Evolutionary conservation across 129 eudicot genomes (phyloP), one percentile per base, ranked within the genome.

Genomic region (Kitagawia praeruptora): DNA sequence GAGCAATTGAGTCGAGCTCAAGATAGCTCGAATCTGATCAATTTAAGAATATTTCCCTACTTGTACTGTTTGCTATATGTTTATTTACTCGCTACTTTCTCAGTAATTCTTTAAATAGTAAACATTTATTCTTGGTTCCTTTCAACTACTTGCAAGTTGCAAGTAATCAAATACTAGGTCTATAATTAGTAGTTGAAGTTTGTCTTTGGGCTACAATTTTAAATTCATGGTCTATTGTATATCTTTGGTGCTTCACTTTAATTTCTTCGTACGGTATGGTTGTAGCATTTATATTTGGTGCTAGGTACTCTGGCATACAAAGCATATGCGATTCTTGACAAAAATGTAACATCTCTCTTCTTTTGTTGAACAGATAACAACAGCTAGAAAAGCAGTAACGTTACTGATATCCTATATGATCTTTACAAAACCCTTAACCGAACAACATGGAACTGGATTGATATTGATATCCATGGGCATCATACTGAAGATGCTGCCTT

Each of bases 361-460:
- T 31, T 34, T 67, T 34, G 23, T 27, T 51, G 15, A 61, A 64
- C 84, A 92, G 98, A 82, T 90, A 45, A 92, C 98, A 18, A 92
- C 98, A 6, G 96, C 98, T 19, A 85, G 98, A 81, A 92, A 92
- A 81, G 98, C 93, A 9, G 96, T 92, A 16, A 92, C 98, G 0
- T 83, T 92, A 63, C 81, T 90, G 84, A 88, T 92, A 47, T 92
- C 96, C 0, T 92, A 92, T 76, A 1, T 92, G 88, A 85, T 92
- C 54, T 92, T 92, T 83, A 92, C 96, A 19, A 92, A 92, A 80
- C 93, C 93, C 4, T 83, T 92, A 73, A 90, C 91, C 0, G 96
- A 88, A 74, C 98, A 92, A 76, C 96, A 92, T 53, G 89, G 87
- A 45, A 84, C 86, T 13, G 98, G 96, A 31, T 88, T 92, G 83